These are phyloP conservation scores for Macrocybe gigantea DNA, from an alignment of 768 basidiomycete species.

Conservation along the genomic window DNA sequence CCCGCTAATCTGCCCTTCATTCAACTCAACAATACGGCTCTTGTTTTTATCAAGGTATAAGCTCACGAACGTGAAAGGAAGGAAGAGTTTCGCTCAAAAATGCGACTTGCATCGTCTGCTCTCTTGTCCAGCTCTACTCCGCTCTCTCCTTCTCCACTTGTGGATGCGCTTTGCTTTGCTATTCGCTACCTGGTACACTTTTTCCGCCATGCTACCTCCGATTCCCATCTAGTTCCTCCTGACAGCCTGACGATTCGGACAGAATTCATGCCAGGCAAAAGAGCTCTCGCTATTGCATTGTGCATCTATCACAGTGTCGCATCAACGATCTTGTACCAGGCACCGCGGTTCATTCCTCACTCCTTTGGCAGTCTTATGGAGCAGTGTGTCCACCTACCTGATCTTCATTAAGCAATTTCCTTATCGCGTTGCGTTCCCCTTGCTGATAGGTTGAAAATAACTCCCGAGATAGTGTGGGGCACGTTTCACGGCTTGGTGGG, in stretches of 20 bases:
- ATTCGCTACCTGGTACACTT: conserved; percentile 61
- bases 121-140: conserved; percentile 54
- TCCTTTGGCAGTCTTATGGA: conserved; percentile 59
- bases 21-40: conserved; percentile 76
- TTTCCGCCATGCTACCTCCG: not conserved
- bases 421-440: conserved; percentile 1
- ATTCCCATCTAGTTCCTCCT: not conserved
- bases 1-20: conserved; percentile 65
- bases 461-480: conserved; percentile 74
- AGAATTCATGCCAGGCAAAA: conserved; percentile 85
- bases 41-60: conserved; percentile 67
- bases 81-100: not conserved
- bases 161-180: conserved; percentile 56
- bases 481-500: conserved; percentile 66
- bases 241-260: not conserved
- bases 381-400: conserved; percentile 36
- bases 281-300: conserved; percentile 72
- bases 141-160: conserved; percentile 58
- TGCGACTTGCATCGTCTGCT: not conserved
- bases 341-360: conserved; percentile 76
- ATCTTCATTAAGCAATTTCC: not conserved
- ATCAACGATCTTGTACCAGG: conserved; percentile 69
- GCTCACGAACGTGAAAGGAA: not conserved
- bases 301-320: conserved; percentile 70
- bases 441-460: conserved; percentile 45